phyloP scores from a whole-genome alignment of 768 basidiomycete species.

The Brasilioporus rufonigricans region DNA sequence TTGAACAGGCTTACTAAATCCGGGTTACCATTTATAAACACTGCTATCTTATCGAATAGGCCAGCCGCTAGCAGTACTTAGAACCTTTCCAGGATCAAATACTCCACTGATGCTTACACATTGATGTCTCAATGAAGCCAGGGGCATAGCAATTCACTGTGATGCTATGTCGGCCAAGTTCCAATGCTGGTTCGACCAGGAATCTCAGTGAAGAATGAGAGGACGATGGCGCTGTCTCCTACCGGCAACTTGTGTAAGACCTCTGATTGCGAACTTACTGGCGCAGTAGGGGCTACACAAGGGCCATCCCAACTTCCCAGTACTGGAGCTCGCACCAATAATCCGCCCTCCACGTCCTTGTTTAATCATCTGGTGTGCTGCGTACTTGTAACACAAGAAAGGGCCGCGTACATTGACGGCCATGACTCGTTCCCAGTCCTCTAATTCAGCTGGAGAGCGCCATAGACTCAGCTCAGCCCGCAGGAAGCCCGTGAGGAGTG shows the following conservation, averaged over 20 bases:
- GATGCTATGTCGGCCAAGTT: conserved; percentile 32
- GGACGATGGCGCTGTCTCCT: too few species aligned
- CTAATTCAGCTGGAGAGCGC: too few species aligned
- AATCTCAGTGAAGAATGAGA: background rate
- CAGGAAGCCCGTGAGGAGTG: too few species aligned
- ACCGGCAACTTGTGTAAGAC: too few species aligned
- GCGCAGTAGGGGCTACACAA: conserved; percentile 24
- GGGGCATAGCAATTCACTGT: conserved; percentile 41
- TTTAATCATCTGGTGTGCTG: too few species aligned
- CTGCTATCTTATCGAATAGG: background rate
- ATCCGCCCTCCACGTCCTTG: too few species aligned
- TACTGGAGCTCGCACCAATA: too few species aligned
- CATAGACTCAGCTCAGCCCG: too few species aligned
- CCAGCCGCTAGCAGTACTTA: background rate
- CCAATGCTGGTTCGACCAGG: conserved; percentile 11
- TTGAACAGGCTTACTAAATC: background rate
- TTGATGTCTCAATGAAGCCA: conserved; percentile 27
- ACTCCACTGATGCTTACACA: conserved; percentile 20
- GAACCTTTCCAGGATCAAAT: background rate
- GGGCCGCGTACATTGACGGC: too few species aligned
- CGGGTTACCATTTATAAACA: background rate
- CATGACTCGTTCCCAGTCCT: too few species aligned
- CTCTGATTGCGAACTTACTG: conserved; percentile 41
- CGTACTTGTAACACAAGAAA: too few species aligned
- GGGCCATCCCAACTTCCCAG: background rate